Conservation (phyloP, 2,329 filamentous ascomycete genomes). For the Pseudogymnoascus sp. region DNA sequence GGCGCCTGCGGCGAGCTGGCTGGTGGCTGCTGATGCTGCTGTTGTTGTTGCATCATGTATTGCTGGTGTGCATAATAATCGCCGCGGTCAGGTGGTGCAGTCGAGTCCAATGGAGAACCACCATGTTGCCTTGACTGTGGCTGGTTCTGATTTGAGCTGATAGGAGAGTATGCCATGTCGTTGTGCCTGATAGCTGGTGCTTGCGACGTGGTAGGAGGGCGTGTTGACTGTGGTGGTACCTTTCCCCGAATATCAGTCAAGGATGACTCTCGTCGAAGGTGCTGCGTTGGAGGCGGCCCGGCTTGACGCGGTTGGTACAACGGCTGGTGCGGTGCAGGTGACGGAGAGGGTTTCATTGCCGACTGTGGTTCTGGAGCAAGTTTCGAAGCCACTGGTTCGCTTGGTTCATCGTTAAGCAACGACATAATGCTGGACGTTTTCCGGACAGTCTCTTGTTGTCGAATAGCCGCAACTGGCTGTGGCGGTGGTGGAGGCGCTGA, state of each 20-base stretch:
- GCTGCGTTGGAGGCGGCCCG: constrained; percentile 21
- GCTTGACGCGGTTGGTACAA: constrained; percentile 28
- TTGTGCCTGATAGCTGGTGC: constrained; percentile 24
- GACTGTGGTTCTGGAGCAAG: constrained; percentile 3
- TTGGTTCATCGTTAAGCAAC: constrained; percentile 53
- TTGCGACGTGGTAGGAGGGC: constrained; percentile 20
- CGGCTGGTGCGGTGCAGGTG: constrained; percentile 24
- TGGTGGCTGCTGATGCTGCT: constrained; percentile 21
- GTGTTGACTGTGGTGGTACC: constrained; percentile 22
- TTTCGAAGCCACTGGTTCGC: constrained; percentile 29
- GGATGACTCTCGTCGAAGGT: constrained; percentile 25
- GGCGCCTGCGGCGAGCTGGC: constrained; percentile 23
- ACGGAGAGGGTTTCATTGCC: constrained; percentile 20
- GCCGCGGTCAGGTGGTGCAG: constrained; percentile 23
- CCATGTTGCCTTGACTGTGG: constrained; percentile 20
- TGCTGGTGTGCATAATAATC: constrained; percentile 27
- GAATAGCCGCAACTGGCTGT: constrained; percentile 32
- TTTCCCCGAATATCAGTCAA: constrained; percentile 23
- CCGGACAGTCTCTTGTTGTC: constrained; percentile 40
- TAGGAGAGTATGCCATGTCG: constrained; percentile 28
- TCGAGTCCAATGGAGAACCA: constrained; percentile 24
- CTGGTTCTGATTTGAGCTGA: constrained; percentile 19
- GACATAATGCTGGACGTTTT: constrained; percentile 60
- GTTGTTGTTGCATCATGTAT: constrained; percentile 21
- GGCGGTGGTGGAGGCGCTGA: constrained; percentile 3